Evolutionary conservation across 2,329 filamentous ascomycete species (phyloP).

Genomic region (Penicillium sp.): DNA sequence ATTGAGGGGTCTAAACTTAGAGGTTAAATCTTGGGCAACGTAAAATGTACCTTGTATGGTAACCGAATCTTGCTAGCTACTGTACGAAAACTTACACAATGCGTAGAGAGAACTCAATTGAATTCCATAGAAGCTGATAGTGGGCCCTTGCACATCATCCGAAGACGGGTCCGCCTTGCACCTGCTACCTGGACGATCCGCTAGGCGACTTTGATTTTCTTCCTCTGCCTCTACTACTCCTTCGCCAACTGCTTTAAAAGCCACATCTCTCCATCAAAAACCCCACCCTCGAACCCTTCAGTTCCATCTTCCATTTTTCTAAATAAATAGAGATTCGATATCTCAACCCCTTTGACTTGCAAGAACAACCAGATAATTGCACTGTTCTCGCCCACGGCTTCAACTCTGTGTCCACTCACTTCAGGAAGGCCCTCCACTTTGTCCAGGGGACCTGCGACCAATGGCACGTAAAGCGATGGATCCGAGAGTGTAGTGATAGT

Average conservation of each 20-base stretch:
- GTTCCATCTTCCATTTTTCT: not conserved
- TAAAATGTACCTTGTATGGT: no score
- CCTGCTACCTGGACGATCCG: no score
- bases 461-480: not conserved
- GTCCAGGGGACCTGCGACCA: not conserved
- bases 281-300: constrained; percentile 1
- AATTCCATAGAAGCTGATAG: no score
- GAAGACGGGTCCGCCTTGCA: no score
- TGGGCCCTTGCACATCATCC: no score
- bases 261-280: constrained; percentile 14
- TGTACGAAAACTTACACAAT: no score
- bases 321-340: not conserved
- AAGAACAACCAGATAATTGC: not conserved
- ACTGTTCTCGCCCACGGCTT: not conserved
- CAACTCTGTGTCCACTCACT: not conserved
- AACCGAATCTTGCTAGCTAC: no score
- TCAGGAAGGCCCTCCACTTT: not conserved
- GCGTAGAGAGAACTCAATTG: no score
- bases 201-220: no score
- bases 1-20: no score
- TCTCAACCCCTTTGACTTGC: not conserved
- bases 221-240: no score
- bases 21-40: no score
- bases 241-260: constrained; percentile 1
- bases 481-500: not conserved